phyloP scores from a whole-genome alignment of 78 protist species.

The Dictyostelium intermedium region DNA sequence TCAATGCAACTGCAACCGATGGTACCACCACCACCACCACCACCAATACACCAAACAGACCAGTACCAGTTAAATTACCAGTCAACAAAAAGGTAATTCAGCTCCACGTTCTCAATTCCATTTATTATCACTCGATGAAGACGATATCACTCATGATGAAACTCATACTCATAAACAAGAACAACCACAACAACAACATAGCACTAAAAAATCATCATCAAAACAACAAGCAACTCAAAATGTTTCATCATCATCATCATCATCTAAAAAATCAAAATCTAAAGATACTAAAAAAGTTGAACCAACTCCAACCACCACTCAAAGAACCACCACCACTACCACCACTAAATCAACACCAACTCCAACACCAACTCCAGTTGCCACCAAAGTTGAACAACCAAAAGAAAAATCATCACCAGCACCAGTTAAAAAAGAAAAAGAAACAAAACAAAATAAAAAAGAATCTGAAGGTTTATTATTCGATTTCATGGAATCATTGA shows the following conservation, averaged over 20 bases:
- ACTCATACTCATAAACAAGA: neutral
- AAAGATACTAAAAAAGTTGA: neutral
- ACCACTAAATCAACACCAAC: neutral
- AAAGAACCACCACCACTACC: neutral
- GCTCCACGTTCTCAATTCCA: neutral
- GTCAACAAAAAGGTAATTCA: neutral
- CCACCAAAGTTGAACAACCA: neutral
- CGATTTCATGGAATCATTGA: constrained; percentile 14
- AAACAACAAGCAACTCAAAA: neutral
- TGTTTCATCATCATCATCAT: neutral
- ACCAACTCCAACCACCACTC: neutral
- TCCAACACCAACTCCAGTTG: neutral
- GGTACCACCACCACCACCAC: neutral
- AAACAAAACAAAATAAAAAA: neutral
- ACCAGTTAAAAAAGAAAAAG: neutral
- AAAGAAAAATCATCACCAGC: neutral
- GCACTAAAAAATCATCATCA: neutral
- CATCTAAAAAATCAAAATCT: neutral
- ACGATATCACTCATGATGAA: neutral
- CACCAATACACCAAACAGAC: neutral
- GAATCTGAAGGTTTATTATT: constrained; percentile 10
- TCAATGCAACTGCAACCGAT: neutral
- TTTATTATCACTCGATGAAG: neutral
- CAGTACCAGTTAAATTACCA: neutral
- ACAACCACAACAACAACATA: neutral